Base-by-base conservation (phyloP, 441 rosid genomes). In the Eugenia klotzschiana region DNA sequence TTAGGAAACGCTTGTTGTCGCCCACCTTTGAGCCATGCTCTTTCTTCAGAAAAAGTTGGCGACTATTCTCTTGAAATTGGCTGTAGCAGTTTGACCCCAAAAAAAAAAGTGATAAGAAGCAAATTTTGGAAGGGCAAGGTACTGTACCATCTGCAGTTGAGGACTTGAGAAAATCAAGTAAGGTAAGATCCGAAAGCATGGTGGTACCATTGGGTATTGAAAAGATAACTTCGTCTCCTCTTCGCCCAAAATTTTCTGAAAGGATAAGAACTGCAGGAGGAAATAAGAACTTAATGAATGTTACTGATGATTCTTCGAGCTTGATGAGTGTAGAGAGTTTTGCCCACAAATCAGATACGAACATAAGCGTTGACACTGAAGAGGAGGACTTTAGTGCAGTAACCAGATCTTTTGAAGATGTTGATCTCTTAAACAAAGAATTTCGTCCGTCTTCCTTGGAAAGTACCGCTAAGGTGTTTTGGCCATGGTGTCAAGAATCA, bases 1-100 rank as follows among this genome's bases (percentile, higher is more conserved):
- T 91, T 85, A 92, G 94, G 91, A 96, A 95, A 87, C 89, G 97
- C 79, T 69, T 94, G 82, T 86, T 90, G 83, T 96, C 99, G 33
- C 96, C 99, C 99, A 40, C 96, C 99, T 80, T 64, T 94, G 84
- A 94, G 87, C 84, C 89, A 85, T 80, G 89, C 88, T 86, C 92
- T 92, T 85, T 93, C 91, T 82, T 87, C 94, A 29, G 92, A 91
- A 41, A 91, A 89, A 82, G 89, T 93, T 87, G 85, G 84, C 37
- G 93, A 95, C 3, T 95, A 93, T 82, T 82, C 87, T 86, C 89
- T 93, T 86, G 92, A 93, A 84, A 90, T 91, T 87, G 90, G 94
- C 84, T 60, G 83, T 82, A 81, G 88, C 81, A 87, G 86, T 85
- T 90, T 89, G 99, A 96, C 86, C 81, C 80, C 74, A 92, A 89